Conservation (phyloP, 2,329 filamentous ascomycete genomes). For the Chaetomium sp. region DNA sequence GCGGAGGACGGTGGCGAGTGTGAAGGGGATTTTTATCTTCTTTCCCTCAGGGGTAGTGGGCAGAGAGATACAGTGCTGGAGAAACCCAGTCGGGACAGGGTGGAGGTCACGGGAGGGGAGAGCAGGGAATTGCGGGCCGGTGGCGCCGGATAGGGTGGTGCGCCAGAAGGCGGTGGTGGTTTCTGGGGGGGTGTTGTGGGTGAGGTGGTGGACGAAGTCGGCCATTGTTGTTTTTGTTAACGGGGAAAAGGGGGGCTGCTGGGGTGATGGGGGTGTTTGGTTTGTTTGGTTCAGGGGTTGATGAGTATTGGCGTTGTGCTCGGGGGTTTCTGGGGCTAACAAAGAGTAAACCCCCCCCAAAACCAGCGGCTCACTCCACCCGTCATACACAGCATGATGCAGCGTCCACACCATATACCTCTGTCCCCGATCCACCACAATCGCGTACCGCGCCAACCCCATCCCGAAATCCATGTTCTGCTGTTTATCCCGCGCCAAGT, state of each 20-base stretch:
- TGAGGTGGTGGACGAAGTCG: slow-evolving; percentile 42
- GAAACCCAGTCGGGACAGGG: slow-evolving; percentile 38
- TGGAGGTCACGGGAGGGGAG: slow-evolving; percentile 43
- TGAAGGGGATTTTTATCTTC: slow-evolving; percentile 31
- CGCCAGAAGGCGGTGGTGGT: slow-evolving; percentile 41
- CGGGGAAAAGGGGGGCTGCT: neutral
- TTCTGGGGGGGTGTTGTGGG: slow-evolving; percentile 26
- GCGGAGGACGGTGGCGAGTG: slow-evolving; percentile 50
- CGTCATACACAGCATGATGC: slow-evolving; percentile 52
- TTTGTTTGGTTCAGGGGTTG: slow-evolving; percentile 3
- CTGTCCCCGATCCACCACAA: slow-evolving; percentile 11
- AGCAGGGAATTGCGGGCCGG: slow-evolving; percentile 41
- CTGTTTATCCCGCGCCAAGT: slow-evolving; percentile 33
- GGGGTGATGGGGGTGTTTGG: neutral
- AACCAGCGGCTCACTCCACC: slow-evolving; percentile 48
- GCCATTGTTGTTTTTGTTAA: slow-evolving; percentile 5
- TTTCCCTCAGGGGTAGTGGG: slow-evolving; percentile 19
- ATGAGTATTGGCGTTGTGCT: neutral
- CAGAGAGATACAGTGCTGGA: slow-evolving; percentile 45
- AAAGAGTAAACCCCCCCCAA: slow-evolving; percentile 29
- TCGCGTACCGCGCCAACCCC: slow-evolving; percentile 6
- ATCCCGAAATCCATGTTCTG: slow-evolving; percentile 31
- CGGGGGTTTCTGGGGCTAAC: neutral
- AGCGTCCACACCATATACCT: slow-evolving; percentile 38
- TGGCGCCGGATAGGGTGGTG: slow-evolving; percentile 36